Percentiles rank a stretch among this genome's conserved stretches.
Conservation (phyloP, 495 filamentous ascomycete genomes). For the Penicillium pancosmium region DNA sequence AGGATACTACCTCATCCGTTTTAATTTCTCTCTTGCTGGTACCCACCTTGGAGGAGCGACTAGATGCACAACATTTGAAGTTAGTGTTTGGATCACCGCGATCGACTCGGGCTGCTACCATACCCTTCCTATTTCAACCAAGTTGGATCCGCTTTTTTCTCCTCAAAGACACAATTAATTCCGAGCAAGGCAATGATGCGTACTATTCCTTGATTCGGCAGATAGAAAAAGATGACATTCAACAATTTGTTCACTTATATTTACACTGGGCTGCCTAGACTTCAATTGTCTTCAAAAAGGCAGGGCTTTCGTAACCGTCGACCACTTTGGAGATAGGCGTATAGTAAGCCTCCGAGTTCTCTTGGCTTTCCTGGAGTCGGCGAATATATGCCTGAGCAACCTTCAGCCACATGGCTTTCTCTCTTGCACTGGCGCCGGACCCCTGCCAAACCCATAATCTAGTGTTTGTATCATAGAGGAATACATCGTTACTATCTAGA, state of each 20-base stretch:
- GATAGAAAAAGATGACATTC: too few species aligned
- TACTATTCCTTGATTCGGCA: too few species aligned
- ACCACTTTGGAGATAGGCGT: slow-evolving; percentile 56
- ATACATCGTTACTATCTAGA: slow-evolving; percentile 59
- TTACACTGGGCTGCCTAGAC: slow-evolving; percentile 11
- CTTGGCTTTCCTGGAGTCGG: slow-evolving; percentile 44
- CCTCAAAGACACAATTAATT: too few species aligned
- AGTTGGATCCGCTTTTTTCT: too few species aligned
- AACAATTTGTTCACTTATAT: background rate
- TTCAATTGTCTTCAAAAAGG: slow-evolving; percentile 44
- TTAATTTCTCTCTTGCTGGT: too few species aligned
- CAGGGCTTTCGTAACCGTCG: slow-evolving; percentile 54
- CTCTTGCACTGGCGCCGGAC: slow-evolving; percentile 49
- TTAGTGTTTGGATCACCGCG: too few species aligned
- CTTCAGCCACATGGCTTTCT: slow-evolving; percentile 60
- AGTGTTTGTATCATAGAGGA: slow-evolving; percentile 56
- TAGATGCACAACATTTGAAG: too few species aligned
- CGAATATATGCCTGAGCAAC: slow-evolving; percentile 58
- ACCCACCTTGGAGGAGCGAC: too few species aligned
- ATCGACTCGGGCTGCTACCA: too few species aligned
- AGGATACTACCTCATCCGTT: too few species aligned
- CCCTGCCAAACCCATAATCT: slow-evolving; percentile 66
- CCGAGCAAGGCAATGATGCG: too few species aligned
- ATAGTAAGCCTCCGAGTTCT: slow-evolving; percentile 39
- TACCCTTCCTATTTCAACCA: too few species aligned